Percentiles rank a stretch among this genome's conserved stretches.
These are phyloP conservation scores for Nakazawaea sp. DNA, from an alignment of 805 yeast genomes.

Conservation along the genomic window DNA sequence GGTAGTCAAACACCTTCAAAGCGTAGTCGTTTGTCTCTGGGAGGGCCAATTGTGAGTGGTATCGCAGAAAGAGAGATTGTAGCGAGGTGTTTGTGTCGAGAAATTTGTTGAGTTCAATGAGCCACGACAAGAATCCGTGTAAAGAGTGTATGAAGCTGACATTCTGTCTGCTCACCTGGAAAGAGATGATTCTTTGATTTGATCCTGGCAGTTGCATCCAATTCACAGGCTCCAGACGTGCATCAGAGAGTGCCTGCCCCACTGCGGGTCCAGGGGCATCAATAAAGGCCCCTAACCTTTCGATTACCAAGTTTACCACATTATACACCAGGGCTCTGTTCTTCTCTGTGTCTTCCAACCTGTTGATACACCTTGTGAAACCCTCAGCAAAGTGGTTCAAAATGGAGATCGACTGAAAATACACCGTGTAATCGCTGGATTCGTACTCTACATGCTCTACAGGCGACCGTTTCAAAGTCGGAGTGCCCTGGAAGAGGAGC, in stretches of 20 bases:
- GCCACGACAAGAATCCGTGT: conserved; percentile 66
- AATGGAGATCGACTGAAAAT: conserved; percentile 62
- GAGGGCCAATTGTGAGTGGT: too few relatives aligned
- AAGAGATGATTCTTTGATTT: conserved; percentile 24
- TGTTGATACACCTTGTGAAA: conserved; percentile 38
- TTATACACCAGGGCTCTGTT: conserved; percentile 15
- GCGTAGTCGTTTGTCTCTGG: conserved; percentile 11
- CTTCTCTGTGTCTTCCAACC: conserved; percentile 9
- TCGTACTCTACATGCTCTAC: conserved; percentile 87
- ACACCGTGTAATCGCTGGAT: conserved; percentile 71
- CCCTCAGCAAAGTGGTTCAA: conserved; percentile 55
- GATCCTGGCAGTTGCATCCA: conserved; percentile 14
- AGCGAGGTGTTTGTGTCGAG: conserved; percentile 19
- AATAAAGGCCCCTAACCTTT: conserved; percentile 26
- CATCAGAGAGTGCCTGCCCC: conserved; percentile 15
- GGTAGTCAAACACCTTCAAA: conserved; percentile 53
- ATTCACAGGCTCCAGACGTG: conserved; percentile 2
- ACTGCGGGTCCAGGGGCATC: conserved; percentile 23
- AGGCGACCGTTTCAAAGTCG: conserved; percentile 68
- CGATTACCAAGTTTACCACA: conserved; percentile 26
- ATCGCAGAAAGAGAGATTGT: conserved; percentile 7
- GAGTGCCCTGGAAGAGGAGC: conserved; percentile 68
- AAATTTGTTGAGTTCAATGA: conserved; percentile 47
- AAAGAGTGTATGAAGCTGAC: conserved; percentile 78
- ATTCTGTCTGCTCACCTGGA: conserved; percentile 35